A percentile compares a stretch with the other conserved stretches of the same genome.
These are phyloP conservation scores for Alnus glutinosa DNA, from an alignment of 306 rosid species.

Conservation along the genomic window DNA sequence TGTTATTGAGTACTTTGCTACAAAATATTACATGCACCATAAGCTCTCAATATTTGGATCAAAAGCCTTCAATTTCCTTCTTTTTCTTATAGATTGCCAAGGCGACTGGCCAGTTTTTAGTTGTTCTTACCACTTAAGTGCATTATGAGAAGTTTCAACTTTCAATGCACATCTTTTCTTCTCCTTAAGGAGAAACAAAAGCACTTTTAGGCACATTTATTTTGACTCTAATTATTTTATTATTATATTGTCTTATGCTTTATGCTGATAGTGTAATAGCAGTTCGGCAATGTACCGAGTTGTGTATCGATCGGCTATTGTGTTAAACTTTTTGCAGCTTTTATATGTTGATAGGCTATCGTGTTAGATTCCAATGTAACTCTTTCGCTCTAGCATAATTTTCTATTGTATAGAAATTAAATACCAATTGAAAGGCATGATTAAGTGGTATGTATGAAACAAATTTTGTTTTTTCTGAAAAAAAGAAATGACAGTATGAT, in stretches of 20 bases:
- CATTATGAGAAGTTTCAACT: background rate
- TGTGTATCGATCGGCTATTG: no score
- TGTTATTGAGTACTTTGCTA: background rate
- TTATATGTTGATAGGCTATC: background rate
- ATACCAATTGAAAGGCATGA: background rate
- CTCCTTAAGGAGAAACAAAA: background rate
- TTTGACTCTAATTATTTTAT: background rate
- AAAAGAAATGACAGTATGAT: conserved; percentile 3
- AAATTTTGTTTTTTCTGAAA: no score
- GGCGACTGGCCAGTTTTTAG: background rate
- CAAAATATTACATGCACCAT: background rate
- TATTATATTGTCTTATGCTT: conserved; percentile 1
- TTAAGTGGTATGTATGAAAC: background rate
- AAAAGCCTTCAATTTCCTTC: background rate
- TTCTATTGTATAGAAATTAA: background rate
- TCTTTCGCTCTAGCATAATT: background rate
- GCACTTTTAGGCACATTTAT: background rate
- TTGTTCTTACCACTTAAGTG: background rate
- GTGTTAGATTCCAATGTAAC: background rate
- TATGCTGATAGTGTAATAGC: background rate
- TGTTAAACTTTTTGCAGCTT: background rate
- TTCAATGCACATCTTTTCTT: background rate
- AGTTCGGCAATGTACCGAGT: background rate
- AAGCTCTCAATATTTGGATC: background rate
- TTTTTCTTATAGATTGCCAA: background rate